Evolutionary conservation across 768 basidiomycete genomes (phyloP).

Genomic region (Auriscalpium orientale): DNA sequence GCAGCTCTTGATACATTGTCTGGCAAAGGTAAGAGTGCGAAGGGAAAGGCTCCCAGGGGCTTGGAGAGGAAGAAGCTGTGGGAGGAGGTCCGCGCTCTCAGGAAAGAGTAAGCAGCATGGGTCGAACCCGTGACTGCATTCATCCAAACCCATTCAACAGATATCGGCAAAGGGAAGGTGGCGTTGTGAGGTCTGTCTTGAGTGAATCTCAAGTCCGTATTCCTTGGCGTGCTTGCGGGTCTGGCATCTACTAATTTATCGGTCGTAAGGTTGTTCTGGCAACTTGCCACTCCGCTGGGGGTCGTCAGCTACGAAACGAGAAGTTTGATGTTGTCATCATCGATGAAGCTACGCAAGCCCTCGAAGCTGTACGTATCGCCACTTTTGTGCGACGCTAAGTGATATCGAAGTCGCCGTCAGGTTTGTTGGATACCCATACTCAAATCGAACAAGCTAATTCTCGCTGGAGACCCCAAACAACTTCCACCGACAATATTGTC

Average conservation of each 20-base stretch:
- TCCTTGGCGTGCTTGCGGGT: not conserved
- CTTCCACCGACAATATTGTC: slow-evolving; percentile 90
- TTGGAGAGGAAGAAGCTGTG: slow-evolving; percentile 76
- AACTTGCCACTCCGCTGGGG: slow-evolving; percentile 92
- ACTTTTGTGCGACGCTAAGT: not conserved
- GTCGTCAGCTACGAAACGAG: slow-evolving; percentile 66
- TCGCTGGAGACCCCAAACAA: slow-evolving; percentile 95
- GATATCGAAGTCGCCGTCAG: slow-evolving; percentile 24
- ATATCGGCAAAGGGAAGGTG: slow-evolving; percentile 82
- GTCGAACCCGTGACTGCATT: too few species aligned
- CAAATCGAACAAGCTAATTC: slow-evolving; percentile 81
- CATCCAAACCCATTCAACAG: slow-evolving; percentile 29
- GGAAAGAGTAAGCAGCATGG: slow-evolving; percentile 69
- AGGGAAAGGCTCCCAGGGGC: slow-evolving; percentile 64
- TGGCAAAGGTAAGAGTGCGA: slow-evolving; percentile 66
- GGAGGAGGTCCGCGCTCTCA: slow-evolving; percentile 77
- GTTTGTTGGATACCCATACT: slow-evolving; percentile 95
- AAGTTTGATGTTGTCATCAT: slow-evolving; percentile 92
- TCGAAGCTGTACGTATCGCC: slow-evolving; percentile 70
- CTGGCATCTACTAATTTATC: not conserved
- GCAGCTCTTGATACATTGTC: slow-evolving; percentile 55
- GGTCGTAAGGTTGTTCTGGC: slow-evolving; percentile 69
- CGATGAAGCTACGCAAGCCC: slow-evolving; percentile 95
- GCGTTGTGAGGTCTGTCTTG: slow-evolving; percentile 76
- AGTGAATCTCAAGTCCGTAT: slow-evolving; percentile 61